These are phyloP conservation scores for Coniella lustricola DNA, from an alignment of 2,329 filamentous ascomycete genomes.

Conservation along the genomic window DNA sequence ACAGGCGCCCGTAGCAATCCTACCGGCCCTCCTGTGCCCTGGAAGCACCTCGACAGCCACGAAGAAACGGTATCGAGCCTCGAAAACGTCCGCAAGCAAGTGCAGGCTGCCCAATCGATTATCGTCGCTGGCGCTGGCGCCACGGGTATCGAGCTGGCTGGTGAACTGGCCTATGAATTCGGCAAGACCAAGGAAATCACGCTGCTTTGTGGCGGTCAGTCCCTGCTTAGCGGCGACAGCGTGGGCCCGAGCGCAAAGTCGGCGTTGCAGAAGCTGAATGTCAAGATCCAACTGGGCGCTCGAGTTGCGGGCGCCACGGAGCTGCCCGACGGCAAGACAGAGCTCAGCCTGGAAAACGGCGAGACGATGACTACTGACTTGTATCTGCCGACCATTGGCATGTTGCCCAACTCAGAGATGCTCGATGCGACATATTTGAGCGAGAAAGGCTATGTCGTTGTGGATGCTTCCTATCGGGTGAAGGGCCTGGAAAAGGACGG, in stretches of 20 bases:
- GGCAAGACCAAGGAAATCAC: conserved; percentile 39
- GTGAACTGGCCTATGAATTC: conserved; percentile 47
- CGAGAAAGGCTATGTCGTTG: conserved; percentile 36
- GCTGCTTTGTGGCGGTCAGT: conserved; percentile 35
- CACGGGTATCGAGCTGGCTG: conserved; percentile 49
- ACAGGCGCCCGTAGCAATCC: conserved; percentile 42
- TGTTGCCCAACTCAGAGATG: conserved; percentile 48
- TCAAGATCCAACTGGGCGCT: conserved; percentile 37
- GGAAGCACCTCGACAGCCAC: conserved; percentile 44
- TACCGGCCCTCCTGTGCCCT: conserved; percentile 32
- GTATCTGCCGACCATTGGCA: conserved; percentile 50
- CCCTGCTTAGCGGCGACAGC: conserved; percentile 38
- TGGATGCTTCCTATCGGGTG: conserved; percentile 46
- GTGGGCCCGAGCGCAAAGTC: conserved; percentile 34
- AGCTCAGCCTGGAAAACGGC: conserved; percentile 39
- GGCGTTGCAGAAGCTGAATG: conserved; percentile 47
- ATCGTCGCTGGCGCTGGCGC: conserved; percentile 50
- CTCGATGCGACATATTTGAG: conserved; percentile 38
- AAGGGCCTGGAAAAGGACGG: conserved; percentile 29
- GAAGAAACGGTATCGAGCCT: conserved; percentile 36
- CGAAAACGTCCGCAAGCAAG: conserved; percentile 31
- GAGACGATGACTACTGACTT: conserved; percentile 44
- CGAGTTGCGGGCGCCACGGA: conserved; percentile 31
- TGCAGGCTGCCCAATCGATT: conserved; percentile 42
- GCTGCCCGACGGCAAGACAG: conserved; percentile 37